Base-by-base conservation (phyloP, 2,329 filamentous ascomycete species). In the Talaromyces verruculosus region DNA sequence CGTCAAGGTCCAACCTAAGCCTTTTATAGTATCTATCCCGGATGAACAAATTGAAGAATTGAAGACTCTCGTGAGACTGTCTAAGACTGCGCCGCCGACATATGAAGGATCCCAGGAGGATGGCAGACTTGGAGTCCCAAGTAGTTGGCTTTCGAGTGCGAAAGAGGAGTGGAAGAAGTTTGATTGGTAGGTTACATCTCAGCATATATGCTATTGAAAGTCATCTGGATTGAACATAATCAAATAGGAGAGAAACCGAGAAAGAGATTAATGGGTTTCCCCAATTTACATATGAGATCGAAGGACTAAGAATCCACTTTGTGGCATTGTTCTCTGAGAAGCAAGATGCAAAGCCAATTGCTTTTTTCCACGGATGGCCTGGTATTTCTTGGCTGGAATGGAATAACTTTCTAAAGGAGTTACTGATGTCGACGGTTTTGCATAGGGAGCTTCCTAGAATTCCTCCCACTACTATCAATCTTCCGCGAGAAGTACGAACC, bases 281-380 rank as follows among this genome's bases (percentile, higher is more conserved):
- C 1, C 83, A 86, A 67, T 86, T 80, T 75, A 83, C 74, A 1
- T 73, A 77, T 47, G 65, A 69, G n/a, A 57, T 65, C 25, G 67
- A 68, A n/a, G 35, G 65, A 11, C 77, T 82, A 64, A 71, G 78
- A 3, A 76, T 87, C 47, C 85, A 87, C 69, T 88, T 88, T 70
- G 72, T 79, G 1, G 85, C 80, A 0, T 75, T 88, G 0, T 88
- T 87, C 73, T 87, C 85, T 0, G 69, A 78, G 45, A 82, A 80
- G 19, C 49, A 73, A 1, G 78, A 83, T 67, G 86, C 85, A 0
- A 77, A 83, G 1, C 85, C 86, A 0, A 68, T 87, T 10, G 69
- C 81, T 2, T 76, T 85, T 11, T 71, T 84, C n/a, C 85, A 87
- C 67, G 86, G 85, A 55, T 87, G 84, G 84, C 85, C 85, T 1